Conservation (phyloP, 2,329 filamentous ascomycete species). For the Scleromitrula shiraiana region DNA sequence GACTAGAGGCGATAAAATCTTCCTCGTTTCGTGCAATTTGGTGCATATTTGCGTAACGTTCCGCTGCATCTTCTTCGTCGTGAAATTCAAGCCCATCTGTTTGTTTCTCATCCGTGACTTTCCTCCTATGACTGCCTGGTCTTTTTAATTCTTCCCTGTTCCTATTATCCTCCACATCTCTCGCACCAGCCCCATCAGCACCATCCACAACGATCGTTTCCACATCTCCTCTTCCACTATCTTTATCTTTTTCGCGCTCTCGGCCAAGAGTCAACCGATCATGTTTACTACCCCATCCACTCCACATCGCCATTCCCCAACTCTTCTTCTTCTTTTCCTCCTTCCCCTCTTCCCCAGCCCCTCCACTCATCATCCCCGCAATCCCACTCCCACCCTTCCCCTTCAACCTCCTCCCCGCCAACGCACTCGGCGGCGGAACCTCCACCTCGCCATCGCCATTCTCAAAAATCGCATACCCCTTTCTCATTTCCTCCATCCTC, state of each 20-base stretch:
- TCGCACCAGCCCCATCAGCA: conserved; percentile 38
- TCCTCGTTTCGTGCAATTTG: conserved; percentile 34
- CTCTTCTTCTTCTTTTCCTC: conserved; percentile 54
- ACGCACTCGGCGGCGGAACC: conserved; percentile 71
- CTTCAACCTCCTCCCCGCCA: conserved; percentile 60
- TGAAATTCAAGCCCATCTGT: conserved; percentile 32
- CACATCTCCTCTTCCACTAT: conserved; percentile 32
- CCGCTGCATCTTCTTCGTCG: conserved; percentile 37
- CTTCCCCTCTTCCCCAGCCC: conserved; percentile 49
- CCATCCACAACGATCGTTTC: conserved; percentile 30
- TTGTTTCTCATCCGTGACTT: conserved; percentile 46
- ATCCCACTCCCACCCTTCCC: too few species aligned
- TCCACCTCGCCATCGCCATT: conserved; percentile 37
- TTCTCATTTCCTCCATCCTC: conserved; percentile 62
- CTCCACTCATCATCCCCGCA: too few species aligned
- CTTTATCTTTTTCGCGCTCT: conserved; percentile 44
- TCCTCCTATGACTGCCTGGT: conserved; percentile 34
- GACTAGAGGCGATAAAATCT: conserved; percentile 22
- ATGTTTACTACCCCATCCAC: conserved; percentile 79
- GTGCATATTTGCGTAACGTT: conserved; percentile 33
- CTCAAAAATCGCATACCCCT: conserved; percentile 39
- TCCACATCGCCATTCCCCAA: conserved; percentile 76
- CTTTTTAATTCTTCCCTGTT: conserved; percentile 13
- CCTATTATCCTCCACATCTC: conserved; percentile 17
- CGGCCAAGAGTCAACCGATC: conserved; percentile 65